Evolutionary conservation across 139 green algal genomes (phyloP).

Genomic region (Pseudopediastrum boryanum): DNA sequence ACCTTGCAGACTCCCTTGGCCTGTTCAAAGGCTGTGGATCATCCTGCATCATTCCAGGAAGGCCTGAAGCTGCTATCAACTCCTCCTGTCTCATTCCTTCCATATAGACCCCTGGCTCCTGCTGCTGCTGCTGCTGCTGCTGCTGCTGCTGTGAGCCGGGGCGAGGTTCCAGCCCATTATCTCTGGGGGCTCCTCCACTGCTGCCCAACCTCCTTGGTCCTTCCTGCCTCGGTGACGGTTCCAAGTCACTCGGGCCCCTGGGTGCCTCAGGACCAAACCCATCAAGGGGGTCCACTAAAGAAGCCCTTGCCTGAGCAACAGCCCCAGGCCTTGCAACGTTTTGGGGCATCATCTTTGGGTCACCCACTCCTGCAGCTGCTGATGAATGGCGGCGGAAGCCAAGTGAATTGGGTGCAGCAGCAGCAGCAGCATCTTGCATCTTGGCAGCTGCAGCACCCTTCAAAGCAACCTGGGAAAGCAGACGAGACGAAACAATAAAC

Average conservation of each 20-base stretch:
- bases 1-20: not conserved
- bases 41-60: not conserved
- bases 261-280: not conserved
- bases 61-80: not conserved
- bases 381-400: no score
- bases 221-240: not conserved
- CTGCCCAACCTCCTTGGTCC: not conserved
- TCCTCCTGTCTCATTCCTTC: not conserved
- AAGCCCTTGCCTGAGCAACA: no score
- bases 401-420: no score
- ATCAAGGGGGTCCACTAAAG: not conserved
- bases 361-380: not conserved
- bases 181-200: not conserved
- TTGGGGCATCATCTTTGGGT: not conserved
- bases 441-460: no score
- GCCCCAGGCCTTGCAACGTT: not conserved
- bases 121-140: constrained; percentile 10
- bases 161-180: no score
- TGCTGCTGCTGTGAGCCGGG: not conserved
- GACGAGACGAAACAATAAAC: no score
- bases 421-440: no score
- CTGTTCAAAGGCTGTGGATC: not conserved
- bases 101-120: not conserved
- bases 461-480: no score
- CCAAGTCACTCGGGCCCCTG: not conserved